Evolutionary conservation across 352 stramenopile species (phyloP), one percentile per base, ranked within the genome.

Genomic region (Globisporangium orthogonon): DNA sequence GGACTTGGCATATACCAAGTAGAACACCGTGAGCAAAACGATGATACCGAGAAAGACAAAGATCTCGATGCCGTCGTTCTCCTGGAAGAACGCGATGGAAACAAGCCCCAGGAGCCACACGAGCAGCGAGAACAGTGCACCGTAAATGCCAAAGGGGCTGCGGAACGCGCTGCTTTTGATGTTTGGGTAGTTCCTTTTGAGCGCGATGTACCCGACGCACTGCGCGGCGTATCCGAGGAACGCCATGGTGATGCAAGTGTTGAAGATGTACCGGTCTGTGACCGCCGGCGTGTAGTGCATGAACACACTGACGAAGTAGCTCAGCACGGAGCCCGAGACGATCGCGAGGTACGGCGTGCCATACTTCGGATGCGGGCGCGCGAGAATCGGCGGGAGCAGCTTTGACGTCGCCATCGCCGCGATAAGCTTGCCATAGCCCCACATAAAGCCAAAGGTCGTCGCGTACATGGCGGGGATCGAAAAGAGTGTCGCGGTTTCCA

Each of bases 341-440:
- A 73, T n/a, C 2, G 57, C 66, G n/a, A 55, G 40, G 18, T 50
- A 39, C 2, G 67, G 63, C 7, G 66, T 74, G 43, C 52, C 33
- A 18, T 56, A 70, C n/a, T 4, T 46, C 7, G 56, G 47, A 33
- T 69, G 54, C 11, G 44, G 43, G 0, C 31, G 48, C 31, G 47
- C 63, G 5, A 74, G 43, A 11, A 60, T 14, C 4, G 44, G 43
- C 2, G 69, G 69, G 30, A 77, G 54, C 44, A 77, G 50, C 46
- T 66, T 67, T 14, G 69, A 77, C 7, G 53, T 62, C 17, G 69
- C 57, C 63, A 77, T 70, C 6, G 63, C 63, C 15, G 52, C 31
- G 44, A 77, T 61, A 43, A 77, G 58, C 46, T 77, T 77, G 11
- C 65, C 60, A 29, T 77, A 74, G 28, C 58, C 63, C 61, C 65